Evolutionary conservation across 1,139 yeast species (phyloP).

Genomic region (Protomyces inundatus): DNA sequence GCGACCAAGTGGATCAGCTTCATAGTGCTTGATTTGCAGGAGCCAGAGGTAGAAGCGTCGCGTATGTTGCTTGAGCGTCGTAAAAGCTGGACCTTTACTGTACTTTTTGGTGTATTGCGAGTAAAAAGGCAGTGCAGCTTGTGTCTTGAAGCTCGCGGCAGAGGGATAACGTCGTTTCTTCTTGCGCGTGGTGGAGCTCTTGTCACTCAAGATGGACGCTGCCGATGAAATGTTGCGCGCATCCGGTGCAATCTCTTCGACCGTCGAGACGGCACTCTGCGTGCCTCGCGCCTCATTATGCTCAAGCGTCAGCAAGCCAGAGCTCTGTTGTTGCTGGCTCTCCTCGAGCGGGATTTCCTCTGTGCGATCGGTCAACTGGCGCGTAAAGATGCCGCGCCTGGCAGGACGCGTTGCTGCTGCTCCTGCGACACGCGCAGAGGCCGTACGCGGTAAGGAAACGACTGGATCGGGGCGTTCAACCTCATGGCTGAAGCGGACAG

Average conservation of each 20-base stretch:
- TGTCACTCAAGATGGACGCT: not conserved
- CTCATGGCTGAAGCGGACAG: not conserved
- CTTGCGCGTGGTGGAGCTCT: not conserved
- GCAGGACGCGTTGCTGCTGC: not conserved
- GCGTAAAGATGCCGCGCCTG: not conserved
- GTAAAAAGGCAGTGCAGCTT: not conserved
- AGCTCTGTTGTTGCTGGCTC: not conserved
- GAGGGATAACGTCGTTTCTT: not conserved
- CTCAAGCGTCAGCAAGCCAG: too few relatives aligned
- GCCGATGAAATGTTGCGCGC: not conserved
- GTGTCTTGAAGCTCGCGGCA: not conserved
- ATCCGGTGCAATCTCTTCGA: not conserved
- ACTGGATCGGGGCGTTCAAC: not conserved
- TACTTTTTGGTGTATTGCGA: not conserved
- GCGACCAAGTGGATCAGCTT: conserved; percentile 31
- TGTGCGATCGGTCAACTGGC: not conserved
- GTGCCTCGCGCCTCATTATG: not conserved
- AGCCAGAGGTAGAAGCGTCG: conserved; percentile 9
- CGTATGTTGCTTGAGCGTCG: conserved; percentile 33
- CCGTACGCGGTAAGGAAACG: not conserved
- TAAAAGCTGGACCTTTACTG: conserved; percentile 32
- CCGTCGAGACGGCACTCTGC: not conserved
- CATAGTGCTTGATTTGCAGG: conserved; percentile 30
- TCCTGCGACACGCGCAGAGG: not conserved
- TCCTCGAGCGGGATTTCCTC: not conserved